Evolutionary conservation across 1,284 basidiomycete species (phyloP).

Genomic region (Fomitopsis betulina): DNA sequence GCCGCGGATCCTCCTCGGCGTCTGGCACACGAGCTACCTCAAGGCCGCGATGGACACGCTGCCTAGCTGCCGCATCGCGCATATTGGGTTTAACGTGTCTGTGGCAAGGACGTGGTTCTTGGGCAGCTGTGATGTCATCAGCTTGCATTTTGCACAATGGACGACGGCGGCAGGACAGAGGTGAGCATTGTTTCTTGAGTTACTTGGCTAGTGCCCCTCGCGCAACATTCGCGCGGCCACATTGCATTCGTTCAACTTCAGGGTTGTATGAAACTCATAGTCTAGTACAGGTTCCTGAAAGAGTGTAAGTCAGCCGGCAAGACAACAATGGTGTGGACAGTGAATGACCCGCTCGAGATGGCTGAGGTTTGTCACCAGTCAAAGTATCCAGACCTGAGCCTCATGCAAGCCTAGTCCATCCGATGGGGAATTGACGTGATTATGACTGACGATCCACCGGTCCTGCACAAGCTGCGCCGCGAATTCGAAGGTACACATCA

Average conservation of each 20-base stretch:
- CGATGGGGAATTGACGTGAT: slow-evolving; percentile 92
- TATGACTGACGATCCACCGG: slow-evolving; percentile 82
- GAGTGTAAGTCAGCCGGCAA: slow-evolving; percentile 85
- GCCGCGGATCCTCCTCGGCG: slow-evolving; percentile 83
- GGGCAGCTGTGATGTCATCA: slow-evolving; percentile 85
- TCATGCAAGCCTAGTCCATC: slow-evolving; percentile 56
- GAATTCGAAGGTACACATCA: slow-evolving; percentile 53
- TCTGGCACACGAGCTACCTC: slow-evolving; percentile 94
- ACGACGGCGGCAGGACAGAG: slow-evolving; percentile 66
- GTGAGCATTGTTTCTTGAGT: slow-evolving; percentile 35
- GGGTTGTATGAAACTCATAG: no score
- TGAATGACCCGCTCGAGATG: slow-evolving; percentile 90
- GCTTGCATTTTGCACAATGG: slow-evolving; percentile 75
- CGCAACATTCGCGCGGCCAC: no score
- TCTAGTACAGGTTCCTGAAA: slow-evolving; percentile 54
- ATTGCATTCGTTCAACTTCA: no score
- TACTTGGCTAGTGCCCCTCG: no score
- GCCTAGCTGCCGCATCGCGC: slow-evolving; percentile 80
- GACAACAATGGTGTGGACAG: slow-evolving; percentile 94
- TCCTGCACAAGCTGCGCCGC: slow-evolving; percentile 70
- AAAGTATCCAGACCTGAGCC: not conserved
- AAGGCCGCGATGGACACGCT: slow-evolving; percentile 69
- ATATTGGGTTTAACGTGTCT: slow-evolving; percentile 72
- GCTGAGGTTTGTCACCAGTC: slow-evolving; percentile 61
- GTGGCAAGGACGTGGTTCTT: slow-evolving; percentile 88